Evolutionary conservation across 2,329 filamentous ascomycete genomes (phyloP).

Genomic region (Apiospora sp.): DNA sequence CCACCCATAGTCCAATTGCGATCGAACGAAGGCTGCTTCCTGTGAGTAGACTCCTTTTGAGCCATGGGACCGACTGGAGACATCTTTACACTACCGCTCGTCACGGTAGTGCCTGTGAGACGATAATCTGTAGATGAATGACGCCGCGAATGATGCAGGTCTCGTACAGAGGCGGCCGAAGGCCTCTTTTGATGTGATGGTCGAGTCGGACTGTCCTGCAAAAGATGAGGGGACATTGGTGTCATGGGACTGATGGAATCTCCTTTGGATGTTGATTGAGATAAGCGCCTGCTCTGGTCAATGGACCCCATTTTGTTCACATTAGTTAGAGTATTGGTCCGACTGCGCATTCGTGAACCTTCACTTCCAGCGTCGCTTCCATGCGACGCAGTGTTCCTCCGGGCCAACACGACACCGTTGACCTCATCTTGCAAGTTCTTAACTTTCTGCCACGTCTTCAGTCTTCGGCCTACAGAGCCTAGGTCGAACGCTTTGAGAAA

Average conservation of each 20-base stretch:
- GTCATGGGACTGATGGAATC: conserved; percentile 54
- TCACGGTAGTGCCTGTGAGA: conserved; percentile 42
- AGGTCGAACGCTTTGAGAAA: conserved; percentile 96
- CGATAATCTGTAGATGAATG: conserved; percentile 87
- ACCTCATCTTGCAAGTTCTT: conserved; percentile 91
- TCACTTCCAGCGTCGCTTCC: conserved; percentile 68
- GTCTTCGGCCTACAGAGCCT: conserved; percentile 84
- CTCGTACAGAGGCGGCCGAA: conserved; percentile 83
- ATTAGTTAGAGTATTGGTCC: conserved; percentile 65
- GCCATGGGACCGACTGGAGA: conserved; percentile 53
- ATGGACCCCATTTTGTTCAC: conserved; percentile 52
- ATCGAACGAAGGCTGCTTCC: conserved; percentile 75
- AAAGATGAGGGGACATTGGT: conserved; percentile 48
- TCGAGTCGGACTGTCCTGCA: conserved; percentile 57
- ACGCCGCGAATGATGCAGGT: conserved; percentile 82
- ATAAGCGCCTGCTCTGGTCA: conserved; percentile 57
- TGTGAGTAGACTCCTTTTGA: conserved; percentile 55
- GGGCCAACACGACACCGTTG: conserved; percentile 55
- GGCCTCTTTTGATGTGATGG: conserved; percentile 65
- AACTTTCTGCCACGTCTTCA: conserved; percentile 98
- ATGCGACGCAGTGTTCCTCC: conserved; percentile 62
- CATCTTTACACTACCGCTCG: conserved; percentile 50
- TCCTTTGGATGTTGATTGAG: conserved; percentile 61
- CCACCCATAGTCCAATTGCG: conserved; percentile 72
- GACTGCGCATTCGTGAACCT: conserved; percentile 58